phyloP scores from a whole-genome alignment of 2,329 filamentous ascomycete species.

The Beauveria medogensis region DNA sequence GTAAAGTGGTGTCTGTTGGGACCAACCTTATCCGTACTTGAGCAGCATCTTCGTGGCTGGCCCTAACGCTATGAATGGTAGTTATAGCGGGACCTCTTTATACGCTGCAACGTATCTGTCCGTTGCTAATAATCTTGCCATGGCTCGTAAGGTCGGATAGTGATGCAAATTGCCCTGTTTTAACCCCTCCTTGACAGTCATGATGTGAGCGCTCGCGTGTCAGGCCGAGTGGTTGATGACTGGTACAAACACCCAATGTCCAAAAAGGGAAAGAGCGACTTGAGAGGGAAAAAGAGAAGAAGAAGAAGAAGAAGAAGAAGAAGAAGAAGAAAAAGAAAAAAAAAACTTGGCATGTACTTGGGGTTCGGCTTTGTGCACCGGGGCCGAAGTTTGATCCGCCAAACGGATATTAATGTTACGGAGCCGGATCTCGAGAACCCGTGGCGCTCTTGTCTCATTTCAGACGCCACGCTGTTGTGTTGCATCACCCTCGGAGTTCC shows the following conservation, averaged over 20 bases:
- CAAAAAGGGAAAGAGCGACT: not conserved
- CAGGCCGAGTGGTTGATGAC: too few relatives aligned
- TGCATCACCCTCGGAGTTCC: not conserved
- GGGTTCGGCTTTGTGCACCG: not conserved
- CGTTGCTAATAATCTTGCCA: not conserved
- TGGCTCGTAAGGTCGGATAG: not conserved
- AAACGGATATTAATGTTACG: not conserved
- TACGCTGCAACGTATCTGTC: not conserved
- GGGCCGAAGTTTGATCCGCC: not conserved
- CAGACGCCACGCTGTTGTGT: not conserved
- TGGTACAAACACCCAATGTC: not conserved
- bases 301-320: not conserved
- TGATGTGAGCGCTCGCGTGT: too few relatives aligned
- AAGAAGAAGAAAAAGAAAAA: not conserved
- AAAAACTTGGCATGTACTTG: not conserved
- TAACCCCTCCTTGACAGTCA: too few relatives aligned
- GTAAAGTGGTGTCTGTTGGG: not conserved
- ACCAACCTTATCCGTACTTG: conserved; percentile 2
- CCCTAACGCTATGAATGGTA: not conserved
- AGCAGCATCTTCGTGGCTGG: conserved; percentile 4
- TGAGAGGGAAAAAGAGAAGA: not conserved
- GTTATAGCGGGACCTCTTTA: not conserved
- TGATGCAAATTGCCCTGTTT: not conserved
- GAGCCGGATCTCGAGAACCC: not conserved
- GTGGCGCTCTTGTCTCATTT: not conserved